A percentile compares a stretch with the other conserved stretches of the same genome.
phyloP scores from a whole-genome alignment of 352 stramenopile genomes.

The Globisporangium camurandrum region DNA sequence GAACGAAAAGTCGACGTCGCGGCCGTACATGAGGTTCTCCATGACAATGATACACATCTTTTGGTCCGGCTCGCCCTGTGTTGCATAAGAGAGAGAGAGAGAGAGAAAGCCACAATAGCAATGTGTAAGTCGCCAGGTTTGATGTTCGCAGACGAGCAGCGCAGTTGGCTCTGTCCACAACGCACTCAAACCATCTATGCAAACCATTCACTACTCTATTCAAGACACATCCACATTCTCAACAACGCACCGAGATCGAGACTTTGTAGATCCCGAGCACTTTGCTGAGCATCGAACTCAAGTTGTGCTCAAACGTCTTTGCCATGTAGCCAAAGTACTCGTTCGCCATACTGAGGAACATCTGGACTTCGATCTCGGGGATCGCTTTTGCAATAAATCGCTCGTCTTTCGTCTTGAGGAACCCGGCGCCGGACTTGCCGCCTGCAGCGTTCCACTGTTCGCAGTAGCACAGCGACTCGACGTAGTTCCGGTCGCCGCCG shows the following conservation, averaged over 20 bases:
- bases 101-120: too few species aligned
- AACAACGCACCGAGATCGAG: constrained; percentile 40
- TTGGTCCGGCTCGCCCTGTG: constrained; percentile 49
- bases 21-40: constrained; percentile 85
- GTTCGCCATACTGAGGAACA: constrained; percentile 87
- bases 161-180: too few species aligned
- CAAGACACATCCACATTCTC: neutral
- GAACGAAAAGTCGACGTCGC: constrained; percentile 81
- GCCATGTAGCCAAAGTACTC: constrained; percentile 88
- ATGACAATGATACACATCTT: constrained; percentile 86
- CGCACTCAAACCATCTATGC: neutral
- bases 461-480: constrained; percentile 82
- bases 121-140: too few species aligned
- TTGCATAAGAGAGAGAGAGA: too few species aligned
- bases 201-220: neutral
- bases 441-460: constrained; percentile 81
- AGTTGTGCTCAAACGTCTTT: constrained; percentile 79
- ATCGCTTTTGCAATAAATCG: constrained; percentile 86
- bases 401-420: constrained; percentile 82
- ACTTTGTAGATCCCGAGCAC: constrained; percentile 85
- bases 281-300: constrained; percentile 86
- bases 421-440: constrained; percentile 81
- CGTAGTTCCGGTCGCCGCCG: constrained; percentile 76
- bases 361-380: constrained; percentile 79
- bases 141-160: neutral